phyloP scores from a whole-genome alignment of 1,284 basidiomycete genomes.

The Pascua guehoae region DNA sequence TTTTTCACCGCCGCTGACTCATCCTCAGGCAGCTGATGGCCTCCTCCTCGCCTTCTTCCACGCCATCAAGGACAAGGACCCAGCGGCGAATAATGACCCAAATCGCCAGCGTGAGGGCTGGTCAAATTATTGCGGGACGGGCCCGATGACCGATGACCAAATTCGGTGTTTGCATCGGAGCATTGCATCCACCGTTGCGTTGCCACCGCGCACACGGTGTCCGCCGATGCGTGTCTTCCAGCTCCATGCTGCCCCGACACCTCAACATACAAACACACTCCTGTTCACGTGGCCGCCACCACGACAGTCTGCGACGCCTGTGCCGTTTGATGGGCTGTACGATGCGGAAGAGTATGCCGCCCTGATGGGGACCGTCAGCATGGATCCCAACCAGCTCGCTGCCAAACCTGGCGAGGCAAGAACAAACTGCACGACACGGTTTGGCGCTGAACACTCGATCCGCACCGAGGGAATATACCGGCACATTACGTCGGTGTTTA shows the following conservation, averaged over 20 bases:
- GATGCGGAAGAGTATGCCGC: conserved; percentile 75
- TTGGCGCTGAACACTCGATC: conserved; percentile 72
- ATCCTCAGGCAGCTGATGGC: conserved; percentile 63
- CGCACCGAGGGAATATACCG: conserved; percentile 57
- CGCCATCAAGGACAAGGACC: conserved; percentile 60
- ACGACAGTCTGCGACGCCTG: conserved; percentile 23
- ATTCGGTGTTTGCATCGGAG: conserved; percentile 33
- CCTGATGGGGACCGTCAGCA: conserved; percentile 73
- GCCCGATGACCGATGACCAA: conserved; percentile 37
- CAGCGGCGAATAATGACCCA: conserved; percentile 71
- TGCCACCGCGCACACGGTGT: conserved; percentile 25
- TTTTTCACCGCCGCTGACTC: background rate
- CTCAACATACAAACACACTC: conserved; percentile 46
- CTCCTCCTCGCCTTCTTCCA: conserved; percentile 94
- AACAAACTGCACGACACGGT: conserved; percentile 90
- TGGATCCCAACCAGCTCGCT: conserved; percentile 54
- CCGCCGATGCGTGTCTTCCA: conserved; percentile 48
- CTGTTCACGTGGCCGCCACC: conserved; percentile 81
- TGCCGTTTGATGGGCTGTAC: conserved; percentile 58
- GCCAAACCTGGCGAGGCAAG: conserved; percentile 61
- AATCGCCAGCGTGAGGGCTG: conserved; percentile 69
- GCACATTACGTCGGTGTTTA: conserved; percentile 83
- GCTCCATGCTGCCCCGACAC: conserved; percentile 32
- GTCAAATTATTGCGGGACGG: conserved; percentile 93
- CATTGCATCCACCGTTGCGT: conserved; percentile 24